Percentiles rank a stretch among this genome's conserved stretches.
phyloP scores from a whole-genome alignment of 306 rosid species.

The Fragaria nilgerrensis region DNA sequence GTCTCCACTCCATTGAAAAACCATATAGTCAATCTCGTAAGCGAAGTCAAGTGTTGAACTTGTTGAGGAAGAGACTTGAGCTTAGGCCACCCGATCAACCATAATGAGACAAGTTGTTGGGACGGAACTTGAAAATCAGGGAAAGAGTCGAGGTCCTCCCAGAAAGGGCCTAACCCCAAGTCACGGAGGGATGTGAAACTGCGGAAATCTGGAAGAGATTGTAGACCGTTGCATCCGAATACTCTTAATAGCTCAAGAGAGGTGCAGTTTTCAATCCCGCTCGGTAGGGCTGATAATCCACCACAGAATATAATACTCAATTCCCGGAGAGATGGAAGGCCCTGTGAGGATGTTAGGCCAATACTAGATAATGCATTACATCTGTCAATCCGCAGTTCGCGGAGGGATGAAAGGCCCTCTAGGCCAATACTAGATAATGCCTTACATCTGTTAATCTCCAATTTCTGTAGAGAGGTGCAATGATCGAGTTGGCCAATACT shows the following conservation, averaged over 20 bases:
- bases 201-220: background rate
- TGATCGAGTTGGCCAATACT: too few relatives aligned
- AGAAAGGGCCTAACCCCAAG: background rate
- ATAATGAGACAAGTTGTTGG: background rate
- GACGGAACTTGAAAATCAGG: background rate
- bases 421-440: too few relatives aligned
- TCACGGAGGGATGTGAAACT: background rate
- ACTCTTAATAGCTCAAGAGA: background rate
- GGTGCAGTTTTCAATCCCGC: background rate
- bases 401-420: too few relatives aligned
- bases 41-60: background rate
- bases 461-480: too few relatives aligned
- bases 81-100: background rate
- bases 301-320: background rate
- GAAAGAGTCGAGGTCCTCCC: background rate
- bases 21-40: accelerated
- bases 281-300: background rate
- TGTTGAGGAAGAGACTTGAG: background rate
- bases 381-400: too few relatives aligned
- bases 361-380: background rate
- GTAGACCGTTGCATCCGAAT: background rate
- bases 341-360: background rate
- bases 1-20: background rate
- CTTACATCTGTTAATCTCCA: too few relatives aligned
- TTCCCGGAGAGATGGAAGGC: background rate